These are phyloP conservation scores for Camellia lanceoleosa DNA, from an alignment of 148 eudicot genomes.

Conservation along the genomic window DNA sequence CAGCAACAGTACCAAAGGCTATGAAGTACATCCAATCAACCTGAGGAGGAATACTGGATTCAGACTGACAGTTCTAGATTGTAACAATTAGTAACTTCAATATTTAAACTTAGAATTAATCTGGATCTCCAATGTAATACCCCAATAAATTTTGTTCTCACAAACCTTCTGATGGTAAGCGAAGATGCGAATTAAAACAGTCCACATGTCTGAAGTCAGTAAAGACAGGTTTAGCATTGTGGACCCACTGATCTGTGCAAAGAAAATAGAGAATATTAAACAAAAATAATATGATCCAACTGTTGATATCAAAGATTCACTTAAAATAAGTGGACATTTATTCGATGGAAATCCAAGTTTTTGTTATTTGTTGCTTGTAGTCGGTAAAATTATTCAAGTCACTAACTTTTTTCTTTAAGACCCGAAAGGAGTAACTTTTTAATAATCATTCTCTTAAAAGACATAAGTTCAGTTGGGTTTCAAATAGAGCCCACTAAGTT, in stretches of 20 bases:
- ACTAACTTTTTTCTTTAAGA: neutral
- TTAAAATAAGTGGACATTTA: too few relatives aligned
- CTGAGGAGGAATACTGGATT: slow-evolving; percentile 37
- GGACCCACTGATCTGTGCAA: slow-evolving; percentile 68
- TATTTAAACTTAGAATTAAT: neutral
- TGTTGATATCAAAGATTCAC: too few relatives aligned
- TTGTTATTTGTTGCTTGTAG: too few relatives aligned
- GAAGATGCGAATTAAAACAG: slow-evolving; percentile 77
- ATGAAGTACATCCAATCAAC: slow-evolving; percentile 90
- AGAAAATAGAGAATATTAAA: neutral
- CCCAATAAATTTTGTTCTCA: neutral
- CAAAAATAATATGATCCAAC: neutral
- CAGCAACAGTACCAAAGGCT: slow-evolving; percentile 66
- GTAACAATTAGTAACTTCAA: neutral
- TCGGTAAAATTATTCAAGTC: too few relatives aligned
- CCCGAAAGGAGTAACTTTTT: too few relatives aligned
- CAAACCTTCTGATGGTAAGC: slow-evolving; percentile 75
- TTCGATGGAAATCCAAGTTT: too few relatives aligned
- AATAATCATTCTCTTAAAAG: neutral
- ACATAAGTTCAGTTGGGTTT: neutral
- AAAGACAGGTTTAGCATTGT: slow-evolving; percentile 84
- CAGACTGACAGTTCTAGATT: slow-evolving; percentile 10
- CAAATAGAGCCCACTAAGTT: neutral
- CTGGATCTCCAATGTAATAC: neutral
- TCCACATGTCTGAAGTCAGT: slow-evolving; percentile 94